phyloP scores from a whole-genome alignment of 257 asterid genomes.

The Echium plantagineum region DNA sequence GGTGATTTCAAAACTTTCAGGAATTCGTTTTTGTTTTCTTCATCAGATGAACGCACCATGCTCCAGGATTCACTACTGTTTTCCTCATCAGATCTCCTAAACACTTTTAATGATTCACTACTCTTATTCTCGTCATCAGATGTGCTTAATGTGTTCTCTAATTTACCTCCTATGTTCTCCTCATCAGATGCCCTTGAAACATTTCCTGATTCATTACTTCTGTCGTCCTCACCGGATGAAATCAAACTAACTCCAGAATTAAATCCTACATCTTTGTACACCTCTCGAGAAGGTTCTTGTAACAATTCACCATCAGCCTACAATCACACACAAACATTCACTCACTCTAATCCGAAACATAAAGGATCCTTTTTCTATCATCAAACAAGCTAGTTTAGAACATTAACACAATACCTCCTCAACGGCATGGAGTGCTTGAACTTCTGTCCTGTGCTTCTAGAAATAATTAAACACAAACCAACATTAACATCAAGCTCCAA shows the following conservation, averaged over 20 bases:
- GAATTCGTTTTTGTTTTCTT: conserved; percentile 24
- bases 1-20: conserved; percentile 5
- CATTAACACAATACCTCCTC: conserved; percentile 45
- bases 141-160: not conserved
- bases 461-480: conserved; percentile 4
- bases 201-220: conserved; percentile 22
- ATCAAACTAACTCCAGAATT: conserved; percentile 26
- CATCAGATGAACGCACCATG: conserved; percentile 20
- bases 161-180: not conserved
- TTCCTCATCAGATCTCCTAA: no score
- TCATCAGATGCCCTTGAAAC: conserved; percentile 1
- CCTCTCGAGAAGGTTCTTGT: conserved; percentile 51
- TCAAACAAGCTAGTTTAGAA: not conserved
- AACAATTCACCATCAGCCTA: conserved; percentile 51
- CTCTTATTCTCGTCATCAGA: not conserved
- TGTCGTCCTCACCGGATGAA: conserved; percentile 20
- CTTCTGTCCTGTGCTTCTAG: conserved; percentile 70
- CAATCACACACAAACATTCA: not conserved
- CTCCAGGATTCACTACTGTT: conserved; percentile 16
- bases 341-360: not conserved
- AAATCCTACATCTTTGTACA: conserved; percentile 49
- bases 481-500: not conserved
- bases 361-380: not conserved
- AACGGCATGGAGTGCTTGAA: conserved; percentile 42
- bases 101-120: not conserved